phyloP scores from a whole-genome alignment of 179 eudicot species.

The Silene noctiflora region DNA sequence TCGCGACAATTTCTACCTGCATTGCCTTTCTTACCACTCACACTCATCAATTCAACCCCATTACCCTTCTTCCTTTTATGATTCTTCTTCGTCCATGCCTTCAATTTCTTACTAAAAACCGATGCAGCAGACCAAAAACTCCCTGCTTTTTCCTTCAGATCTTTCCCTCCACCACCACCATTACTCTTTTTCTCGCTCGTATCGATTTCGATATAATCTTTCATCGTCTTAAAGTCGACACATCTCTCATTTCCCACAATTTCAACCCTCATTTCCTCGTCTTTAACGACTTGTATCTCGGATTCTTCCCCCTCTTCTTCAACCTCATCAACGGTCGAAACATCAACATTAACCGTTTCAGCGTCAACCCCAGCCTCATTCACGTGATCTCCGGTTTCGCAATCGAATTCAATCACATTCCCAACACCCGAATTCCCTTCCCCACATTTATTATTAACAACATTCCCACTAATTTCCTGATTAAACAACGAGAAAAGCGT shows the following conservation, averaged over 20 bases:
- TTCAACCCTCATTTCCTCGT: constrained; percentile 24
- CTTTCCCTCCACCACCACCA: constrained; percentile 29
- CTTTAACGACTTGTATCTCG: constrained; percentile 28
- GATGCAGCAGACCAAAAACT: constrained; percentile 91
- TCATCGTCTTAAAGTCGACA: constrained; percentile 61
- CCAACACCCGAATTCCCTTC: constrained; percentile 7
- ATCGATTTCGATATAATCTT: constrained; percentile 76
- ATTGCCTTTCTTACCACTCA: constrained; percentile 27
- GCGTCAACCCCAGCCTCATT: not conserved
- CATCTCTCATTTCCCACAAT: not conserved
- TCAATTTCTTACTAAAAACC: constrained; percentile 76
- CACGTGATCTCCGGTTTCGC: constrained; percentile 10
- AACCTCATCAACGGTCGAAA: constrained; percentile 10
- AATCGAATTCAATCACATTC: constrained; percentile 16
- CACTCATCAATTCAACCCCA: constrained; percentile 22
- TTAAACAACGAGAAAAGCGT: constrained; percentile 65
- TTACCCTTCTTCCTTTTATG: constrained; percentile 57
- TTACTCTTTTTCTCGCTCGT: constrained; percentile 51
- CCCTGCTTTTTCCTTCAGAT: constrained; percentile 52
- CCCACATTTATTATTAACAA: constrained; percentile 3
- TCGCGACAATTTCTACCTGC: constrained; percentile 58
- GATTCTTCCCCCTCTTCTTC: constrained; percentile 32
- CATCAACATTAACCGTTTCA: too few relatives aligned
- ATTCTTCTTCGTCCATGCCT: constrained; percentile 57
- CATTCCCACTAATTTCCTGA: constrained; percentile 25